Evolutionary conservation across 2,329 filamentous ascomycete genomes (phyloP).

Genomic region (Aspergillus fijiensis): DNA sequence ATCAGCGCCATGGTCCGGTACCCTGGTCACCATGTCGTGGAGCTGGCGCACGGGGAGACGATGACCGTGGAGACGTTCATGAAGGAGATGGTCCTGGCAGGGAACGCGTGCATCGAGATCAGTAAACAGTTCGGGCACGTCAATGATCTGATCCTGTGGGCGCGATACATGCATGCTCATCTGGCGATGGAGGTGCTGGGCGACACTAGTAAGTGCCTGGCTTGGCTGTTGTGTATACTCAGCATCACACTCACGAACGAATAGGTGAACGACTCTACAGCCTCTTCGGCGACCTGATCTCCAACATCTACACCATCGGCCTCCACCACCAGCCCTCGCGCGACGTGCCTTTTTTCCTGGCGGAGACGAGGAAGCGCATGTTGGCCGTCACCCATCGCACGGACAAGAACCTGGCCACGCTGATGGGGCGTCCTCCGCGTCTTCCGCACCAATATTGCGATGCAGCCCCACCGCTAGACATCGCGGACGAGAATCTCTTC

Average conservation of each 20-base stretch:
- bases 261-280: neutral
- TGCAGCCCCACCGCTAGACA: slow-evolving; percentile 2
- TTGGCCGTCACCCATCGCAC: slow-evolving; percentile 5
- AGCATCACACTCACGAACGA: neutral
- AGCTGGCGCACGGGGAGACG: neutral
- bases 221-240: too few relatives aligned
- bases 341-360: slow-evolving; percentile 4
- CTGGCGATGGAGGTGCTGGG: slow-evolving; percentile 2
- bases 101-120: slow-evolving; percentile 7
- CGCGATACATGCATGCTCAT: neutral
- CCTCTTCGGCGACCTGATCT: neutral
- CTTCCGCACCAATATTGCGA: slow-evolving; percentile 8
- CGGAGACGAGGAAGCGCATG: slow-evolving; percentile 5
- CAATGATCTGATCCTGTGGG: slow-evolving; percentile 6
- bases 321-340: neutral
- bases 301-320: slow-evolving; percentile 1
- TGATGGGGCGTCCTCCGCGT: slow-evolving; percentile 9
- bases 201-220: slow-evolving; percentile 2
- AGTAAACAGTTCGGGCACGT: slow-evolving; percentile 6
- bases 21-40: neutral
- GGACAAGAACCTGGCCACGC: slow-evolving; percentile 9
- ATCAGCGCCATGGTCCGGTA: slow-evolving; percentile 1
- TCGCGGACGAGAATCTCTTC: slow-evolving; percentile 4
- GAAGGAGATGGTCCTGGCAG: slow-evolving; percentile 8
- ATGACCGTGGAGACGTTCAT: slow-evolving; percentile 2